Base-by-base conservation (phyloP, 139 green algal species). In the Edaphochlamys debaryana region DNA sequence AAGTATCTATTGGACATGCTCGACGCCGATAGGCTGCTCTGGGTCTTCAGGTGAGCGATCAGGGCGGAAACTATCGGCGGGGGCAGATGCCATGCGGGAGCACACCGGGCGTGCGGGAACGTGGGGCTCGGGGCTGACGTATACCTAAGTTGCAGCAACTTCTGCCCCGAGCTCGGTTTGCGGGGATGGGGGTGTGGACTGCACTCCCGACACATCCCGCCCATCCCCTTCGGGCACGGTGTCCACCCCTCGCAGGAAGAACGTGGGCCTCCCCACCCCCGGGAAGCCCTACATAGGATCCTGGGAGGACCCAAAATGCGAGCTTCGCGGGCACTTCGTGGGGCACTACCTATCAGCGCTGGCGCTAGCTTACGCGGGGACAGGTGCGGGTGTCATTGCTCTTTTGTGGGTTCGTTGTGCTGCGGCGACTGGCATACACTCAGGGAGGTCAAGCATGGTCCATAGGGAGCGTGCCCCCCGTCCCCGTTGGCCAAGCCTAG, bases 251-350 rank as follows among this genome's bases (percentile, higher is more conserved):
- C 45, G 19, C 54, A 63, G n/a, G n/a, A n/a, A n/a, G n/a, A n/a
- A n/a, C n/a, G n/a, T n/a, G n/a, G 54, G 54, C 54, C 54, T 63
- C 22, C 54, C 54, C 13, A 63, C 54, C 6, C 15, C 15, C 19
- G 19, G 54, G 22, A 29, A 63, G 54, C 54, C 54, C 22, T 63
- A 63, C 54, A 22, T 63, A 9, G 54, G 54, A 6, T 63, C 54
- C 22, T 63, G 54, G 92, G 91, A 94, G 81, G 89, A 90, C 58
- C 48, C 83, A 69, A 63, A 34, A 27, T 77, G 87, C 37, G 89
- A 94, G 67, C 71, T 95, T 17, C 82, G 92, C 0, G 91, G 92
- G 8, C 91, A 95, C 40, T 95, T 94, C 68, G 87, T 94, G 11
- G 92, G 92, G 0, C 92, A 95, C 76, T 95, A 94, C 62, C 64